Evolutionary conservation across 2,329 filamentous ascomycete species (phyloP).

Genomic region (Trichoderma arundinaceum): DNA sequence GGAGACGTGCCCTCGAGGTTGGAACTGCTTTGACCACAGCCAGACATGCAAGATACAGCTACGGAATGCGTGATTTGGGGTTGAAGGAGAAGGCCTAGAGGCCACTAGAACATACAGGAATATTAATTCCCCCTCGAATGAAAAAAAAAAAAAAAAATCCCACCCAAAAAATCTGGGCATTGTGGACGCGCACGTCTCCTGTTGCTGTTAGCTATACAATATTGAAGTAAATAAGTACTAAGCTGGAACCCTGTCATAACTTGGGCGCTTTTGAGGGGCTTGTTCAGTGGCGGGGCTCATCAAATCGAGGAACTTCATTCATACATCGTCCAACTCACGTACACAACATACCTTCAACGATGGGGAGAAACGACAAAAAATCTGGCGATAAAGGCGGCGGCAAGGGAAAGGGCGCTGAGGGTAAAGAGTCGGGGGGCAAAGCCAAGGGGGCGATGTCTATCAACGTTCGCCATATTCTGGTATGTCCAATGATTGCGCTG

Average conservation of each 20-base stretch:
- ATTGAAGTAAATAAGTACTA: not conserved
- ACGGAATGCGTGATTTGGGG: slow-evolving; percentile 1
- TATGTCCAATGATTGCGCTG: slow-evolving; percentile 39
- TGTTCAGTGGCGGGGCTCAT: slow-evolving; percentile 18
- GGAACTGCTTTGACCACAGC: slow-evolving; percentile 37
- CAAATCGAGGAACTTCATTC: slow-evolving; percentile 9
- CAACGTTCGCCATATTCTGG: slow-evolving; percentile 75
- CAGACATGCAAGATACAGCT: slow-evolving; percentile 28
- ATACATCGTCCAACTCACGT: slow-evolving; percentile 8
- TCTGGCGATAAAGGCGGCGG: slow-evolving; percentile 47
- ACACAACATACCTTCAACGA: slow-evolving; percentile 33
- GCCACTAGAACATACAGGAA: not conserved
- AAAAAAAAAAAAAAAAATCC: no score
- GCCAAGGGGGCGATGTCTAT: slow-evolving; percentile 67
- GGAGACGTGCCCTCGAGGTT: slow-evolving; percentile 39
- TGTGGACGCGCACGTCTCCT: not conserved
- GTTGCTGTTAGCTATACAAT: not conserved
- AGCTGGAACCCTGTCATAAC: not conserved
- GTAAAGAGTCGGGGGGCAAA: slow-evolving; percentile 47
- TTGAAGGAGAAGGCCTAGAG: slow-evolving; percentile 9
- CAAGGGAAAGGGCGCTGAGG: slow-evolving; percentile 42
- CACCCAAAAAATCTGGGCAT: not conserved
- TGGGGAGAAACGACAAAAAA: slow-evolving; percentile 52
- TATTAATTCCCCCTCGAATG: not conserved
- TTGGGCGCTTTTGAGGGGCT: slow-evolving; percentile 16